Evolutionary conservation across 1,139 yeast species (phyloP).

Genomic region (Nakaseomyces delphensis): DNA sequence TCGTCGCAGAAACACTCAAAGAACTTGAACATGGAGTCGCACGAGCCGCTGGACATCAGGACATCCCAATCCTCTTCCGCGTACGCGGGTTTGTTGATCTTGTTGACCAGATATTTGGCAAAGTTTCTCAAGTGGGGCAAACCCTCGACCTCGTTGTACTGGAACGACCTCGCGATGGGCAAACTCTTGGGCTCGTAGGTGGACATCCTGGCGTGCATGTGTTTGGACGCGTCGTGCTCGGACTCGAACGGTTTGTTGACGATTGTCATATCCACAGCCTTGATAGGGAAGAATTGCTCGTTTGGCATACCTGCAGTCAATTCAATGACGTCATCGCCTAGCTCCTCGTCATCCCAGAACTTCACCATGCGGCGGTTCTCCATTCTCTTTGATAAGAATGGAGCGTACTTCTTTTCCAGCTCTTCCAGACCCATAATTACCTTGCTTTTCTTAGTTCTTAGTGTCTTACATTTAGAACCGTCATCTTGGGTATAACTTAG

Average conservation of each 20-base stretch:
- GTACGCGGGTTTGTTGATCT: slow-evolving; percentile 43
- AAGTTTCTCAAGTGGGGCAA: slow-evolving; percentile 38
- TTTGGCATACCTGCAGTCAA: slow-evolving; percentile 53
- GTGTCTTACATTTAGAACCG: too few species aligned
- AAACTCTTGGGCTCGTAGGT: slow-evolving; percentile 24
- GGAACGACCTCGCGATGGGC: slow-evolving; percentile 43
- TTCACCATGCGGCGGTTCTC: slow-evolving; percentile 14
- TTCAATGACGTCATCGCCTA: slow-evolving; percentile 39
- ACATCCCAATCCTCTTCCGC: slow-evolving; percentile 38
- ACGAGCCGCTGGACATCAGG: slow-evolving; percentile 54
- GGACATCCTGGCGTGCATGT: slow-evolving; percentile 6
- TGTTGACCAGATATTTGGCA: slow-evolving; percentile 36
- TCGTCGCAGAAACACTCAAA: slow-evolving; percentile 47
- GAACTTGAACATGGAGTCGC: slow-evolving; percentile 55
- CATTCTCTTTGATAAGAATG: slow-evolving; percentile 19
- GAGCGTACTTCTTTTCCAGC: slow-evolving; percentile 15
- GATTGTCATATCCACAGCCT: slow-evolving; percentile 41
- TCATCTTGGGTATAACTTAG: too few species aligned
- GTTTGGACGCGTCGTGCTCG: slow-evolving; percentile 6
- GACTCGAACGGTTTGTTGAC: slow-evolving; percentile 29
- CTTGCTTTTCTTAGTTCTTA: not conserved
- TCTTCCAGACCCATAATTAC: slow-evolving; percentile 1
- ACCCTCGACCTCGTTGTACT: slow-evolving; percentile 42
- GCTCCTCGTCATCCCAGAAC: slow-evolving; percentile 30
- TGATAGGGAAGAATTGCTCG: slow-evolving; percentile 51